These are phyloP conservation scores for Oryza rufipogon DNA, from an alignment of 176 grass and related monocot species.

Conservation along the genomic window DNA sequence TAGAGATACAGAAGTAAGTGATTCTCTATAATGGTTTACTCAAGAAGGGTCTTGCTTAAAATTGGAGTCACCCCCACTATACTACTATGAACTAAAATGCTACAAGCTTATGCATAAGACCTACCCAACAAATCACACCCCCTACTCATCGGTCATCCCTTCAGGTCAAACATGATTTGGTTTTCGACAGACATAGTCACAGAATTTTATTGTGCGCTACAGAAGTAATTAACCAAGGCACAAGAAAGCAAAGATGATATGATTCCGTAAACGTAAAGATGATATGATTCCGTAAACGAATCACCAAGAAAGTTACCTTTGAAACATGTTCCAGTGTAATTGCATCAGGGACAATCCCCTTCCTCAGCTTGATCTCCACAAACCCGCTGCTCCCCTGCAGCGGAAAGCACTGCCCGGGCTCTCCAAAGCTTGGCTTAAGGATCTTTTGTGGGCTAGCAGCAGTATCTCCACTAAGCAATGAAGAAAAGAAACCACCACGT, in stretches of 20 bases:
- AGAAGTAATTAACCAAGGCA: neutral
- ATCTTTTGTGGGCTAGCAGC: conserved; percentile 59
- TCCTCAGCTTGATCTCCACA: conserved; percentile 78
- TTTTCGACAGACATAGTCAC: neutral
- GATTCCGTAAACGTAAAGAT: neutral
- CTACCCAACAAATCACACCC: neutral
- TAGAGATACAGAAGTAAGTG: neutral
- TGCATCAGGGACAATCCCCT: conserved; percentile 71
- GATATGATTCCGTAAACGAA: neutral
- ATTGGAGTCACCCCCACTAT: neutral
- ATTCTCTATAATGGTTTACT: neutral
- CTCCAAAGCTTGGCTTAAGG: conserved; percentile 87
- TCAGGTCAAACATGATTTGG: neutral
- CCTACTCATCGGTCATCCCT: neutral
- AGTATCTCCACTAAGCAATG: conserved; percentile 11
- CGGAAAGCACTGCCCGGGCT: conserved; percentile 89
- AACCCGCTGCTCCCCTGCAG: conserved; percentile 77
- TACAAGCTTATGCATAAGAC: neutral
- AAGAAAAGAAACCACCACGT: conserved; percentile 18
- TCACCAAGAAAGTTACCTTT: conserved; percentile 58
- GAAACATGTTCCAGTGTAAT: conserved; percentile 87
- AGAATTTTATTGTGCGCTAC: neutral
- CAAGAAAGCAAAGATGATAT: neutral
- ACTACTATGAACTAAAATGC: conserved; percentile 12
- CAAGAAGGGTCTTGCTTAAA: neutral